A percentile compares a stretch with the other conserved stretches of the same genome.
These are phyloP conservation scores for Xerocomus amazonicus DNA, from an alignment of 1,284 basidiomycete species.

Conservation along the genomic window DNA sequence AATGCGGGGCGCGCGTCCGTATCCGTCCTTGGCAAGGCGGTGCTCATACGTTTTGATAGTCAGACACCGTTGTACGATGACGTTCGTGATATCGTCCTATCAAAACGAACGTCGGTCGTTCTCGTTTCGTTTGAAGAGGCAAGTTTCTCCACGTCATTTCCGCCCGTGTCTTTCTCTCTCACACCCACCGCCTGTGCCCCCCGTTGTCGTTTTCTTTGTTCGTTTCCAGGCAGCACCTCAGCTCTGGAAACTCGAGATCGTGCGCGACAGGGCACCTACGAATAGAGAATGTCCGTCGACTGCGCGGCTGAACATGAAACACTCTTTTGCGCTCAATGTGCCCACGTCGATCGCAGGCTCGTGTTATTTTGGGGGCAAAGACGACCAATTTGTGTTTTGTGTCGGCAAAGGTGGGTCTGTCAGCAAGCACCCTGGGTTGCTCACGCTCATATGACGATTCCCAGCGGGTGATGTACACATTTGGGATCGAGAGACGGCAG, in stretches of 20 bases:
- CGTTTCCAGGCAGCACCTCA: conserved; percentile 62
- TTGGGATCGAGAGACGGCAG: conserved; percentile 75
- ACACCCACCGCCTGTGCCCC: not conserved
- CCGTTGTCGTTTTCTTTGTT: no score
- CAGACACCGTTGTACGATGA: conserved; percentile 75
- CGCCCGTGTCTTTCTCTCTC: not conserved
- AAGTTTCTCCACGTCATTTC: not conserved
- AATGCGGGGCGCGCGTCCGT: not conserved
- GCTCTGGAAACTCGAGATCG: conserved; percentile 68
- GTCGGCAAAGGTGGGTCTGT: conserved; percentile 60
- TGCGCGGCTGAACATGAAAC: conserved; percentile 51
- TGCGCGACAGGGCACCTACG: conserved; percentile 44
- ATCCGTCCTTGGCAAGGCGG: not conserved
- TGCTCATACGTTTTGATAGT: conserved; percentile 34
- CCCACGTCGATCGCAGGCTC: conserved; percentile 74
- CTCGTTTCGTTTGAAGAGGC: conserved; percentile 61
- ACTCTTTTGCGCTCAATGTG: conserved; percentile 67
- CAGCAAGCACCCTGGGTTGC: no score
- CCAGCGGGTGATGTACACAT: conserved; percentile 70
- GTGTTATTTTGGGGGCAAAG: conserved; percentile 73
- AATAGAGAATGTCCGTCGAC: conserved; percentile 32
- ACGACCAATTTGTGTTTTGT: conserved; percentile 71
- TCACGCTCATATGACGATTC: not conserved
- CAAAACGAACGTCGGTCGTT: conserved; percentile 53
- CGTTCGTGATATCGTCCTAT: conserved; percentile 68